These are phyloP conservation scores for Mucor plumbeus DNA, from an alignment of 371 early-diverging fungal genomes.

Conservation along the genomic window DNA sequence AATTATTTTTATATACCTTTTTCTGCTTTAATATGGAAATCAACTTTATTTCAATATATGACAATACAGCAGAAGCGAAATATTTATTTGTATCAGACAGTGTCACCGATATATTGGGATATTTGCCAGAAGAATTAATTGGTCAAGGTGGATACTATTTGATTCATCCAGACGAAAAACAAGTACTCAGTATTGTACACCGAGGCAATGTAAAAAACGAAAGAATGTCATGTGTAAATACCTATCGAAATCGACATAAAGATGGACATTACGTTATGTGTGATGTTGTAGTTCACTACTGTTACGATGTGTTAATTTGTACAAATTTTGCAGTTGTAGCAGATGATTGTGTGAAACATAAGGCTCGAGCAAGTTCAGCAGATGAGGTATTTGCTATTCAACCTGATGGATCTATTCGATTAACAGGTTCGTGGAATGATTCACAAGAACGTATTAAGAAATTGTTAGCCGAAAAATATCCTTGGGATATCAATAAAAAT, in stretches of 20 bases:
- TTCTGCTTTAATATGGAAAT: constrained; percentile 20
- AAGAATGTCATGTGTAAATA: constrained; percentile 41
- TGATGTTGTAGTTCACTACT: constrained; percentile 44
- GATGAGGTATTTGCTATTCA: constrained; percentile 33
- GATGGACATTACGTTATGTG: constrained; percentile 38
- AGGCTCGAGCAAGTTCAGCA: constrained; percentile 35
- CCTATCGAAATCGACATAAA: constrained; percentile 41
- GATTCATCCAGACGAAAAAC: constrained; percentile 54
- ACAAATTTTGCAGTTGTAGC: constrained; percentile 30
- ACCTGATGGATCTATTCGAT: constrained; percentile 28
- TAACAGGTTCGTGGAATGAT: constrained; percentile 36
- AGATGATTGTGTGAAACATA: constrained; percentile 20
- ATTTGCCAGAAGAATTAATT: constrained; percentile 53
- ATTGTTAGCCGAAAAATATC: constrained; percentile 14
- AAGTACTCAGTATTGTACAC: constrained; percentile 41
- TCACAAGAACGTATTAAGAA: constrained; percentile 30
- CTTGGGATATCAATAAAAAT: constrained; percentile 30
- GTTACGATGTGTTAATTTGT: constrained; percentile 40
- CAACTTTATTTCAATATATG: constrained; percentile 63
- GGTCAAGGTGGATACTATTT: constrained; percentile 50
- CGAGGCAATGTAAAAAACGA: constrained; percentile 52
- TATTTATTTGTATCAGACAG: constrained; percentile 59
- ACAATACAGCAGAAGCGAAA: constrained; percentile 52
- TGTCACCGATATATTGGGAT: constrained; percentile 55
- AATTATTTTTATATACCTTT: neutral